Percentiles rank a stretch among this genome's conserved stretches.
phyloP scores from a whole-genome alignment of 1,139 yeast species.

The Waltiozyma sp. region DNA sequence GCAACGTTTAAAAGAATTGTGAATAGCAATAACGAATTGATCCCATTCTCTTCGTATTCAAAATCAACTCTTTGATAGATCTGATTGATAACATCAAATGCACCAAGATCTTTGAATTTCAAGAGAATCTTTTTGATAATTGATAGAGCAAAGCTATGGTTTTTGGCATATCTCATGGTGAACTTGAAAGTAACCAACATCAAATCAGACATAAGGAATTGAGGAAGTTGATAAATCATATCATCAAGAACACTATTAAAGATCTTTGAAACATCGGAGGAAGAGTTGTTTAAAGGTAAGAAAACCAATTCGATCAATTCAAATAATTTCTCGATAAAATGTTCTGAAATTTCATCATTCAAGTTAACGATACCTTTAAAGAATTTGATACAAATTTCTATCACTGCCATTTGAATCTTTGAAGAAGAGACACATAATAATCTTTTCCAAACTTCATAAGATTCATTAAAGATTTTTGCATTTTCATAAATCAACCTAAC shows the following conservation, averaged over 20 bases:
- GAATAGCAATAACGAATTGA: neutral
- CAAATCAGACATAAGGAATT: neutral
- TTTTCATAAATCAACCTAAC: conserved; percentile 55
- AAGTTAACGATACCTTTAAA: neutral
- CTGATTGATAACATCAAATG: neutral
- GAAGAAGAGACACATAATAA: conserved; percentile 49
- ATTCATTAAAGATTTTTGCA: conserved; percentile 55
- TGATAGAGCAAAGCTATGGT: neutral
- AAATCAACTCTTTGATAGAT: neutral
- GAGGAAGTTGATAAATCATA: neutral
- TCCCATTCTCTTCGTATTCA: neutral
- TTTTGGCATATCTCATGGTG: neutral
- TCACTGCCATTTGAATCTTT: conserved; percentile 32
- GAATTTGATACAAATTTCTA: neutral
- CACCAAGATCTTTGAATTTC: neutral
- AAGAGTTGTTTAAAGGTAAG: neutral
- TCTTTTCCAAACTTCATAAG: conserved; percentile 67
- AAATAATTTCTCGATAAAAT: neutral
- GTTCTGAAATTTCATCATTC: neutral
- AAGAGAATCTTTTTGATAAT: neutral
- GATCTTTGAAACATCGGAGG: neutral
- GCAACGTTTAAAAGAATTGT: neutral
- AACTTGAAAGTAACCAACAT: neutral
- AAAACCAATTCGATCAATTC: neutral
- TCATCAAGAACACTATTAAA: neutral